A percentile compares a stretch with the other conserved stretches of the same genome.
phyloP scores from a whole-genome alignment of 192 early-diverging fungal species.

The Coemansia sp. region DNA sequence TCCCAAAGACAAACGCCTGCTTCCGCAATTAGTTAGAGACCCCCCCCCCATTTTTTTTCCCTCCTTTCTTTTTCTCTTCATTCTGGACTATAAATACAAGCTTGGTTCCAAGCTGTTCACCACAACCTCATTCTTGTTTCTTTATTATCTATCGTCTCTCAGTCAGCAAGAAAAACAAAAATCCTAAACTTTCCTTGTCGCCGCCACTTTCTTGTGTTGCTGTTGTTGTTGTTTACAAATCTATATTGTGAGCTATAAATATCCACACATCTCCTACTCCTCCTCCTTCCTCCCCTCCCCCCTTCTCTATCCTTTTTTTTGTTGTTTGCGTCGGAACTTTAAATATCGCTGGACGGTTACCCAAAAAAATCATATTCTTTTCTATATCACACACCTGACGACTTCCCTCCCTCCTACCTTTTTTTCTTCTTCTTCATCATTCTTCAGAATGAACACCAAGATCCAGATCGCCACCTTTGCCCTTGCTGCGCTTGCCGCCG shows the following conservation, averaged over 20 bases:
- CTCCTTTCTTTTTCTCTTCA: too few relatives aligned
- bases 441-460: conserved; percentile 43
- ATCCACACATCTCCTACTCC: background rate
- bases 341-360: conserved; percentile 36
- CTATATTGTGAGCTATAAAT: conserved; percentile 2
- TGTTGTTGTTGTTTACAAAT: conserved; percentile 8
- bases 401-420: background rate
- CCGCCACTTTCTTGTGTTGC: background rate
- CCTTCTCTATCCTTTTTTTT: background rate
- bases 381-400: background rate
- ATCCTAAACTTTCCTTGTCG: too few relatives aligned
- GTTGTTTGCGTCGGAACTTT: conserved; percentile 15
- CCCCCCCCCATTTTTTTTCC: too few relatives aligned
- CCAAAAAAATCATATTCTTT: background rate
- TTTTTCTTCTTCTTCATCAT: background rate
- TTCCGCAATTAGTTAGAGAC: too few relatives aligned
- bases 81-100: too few relatives aligned
- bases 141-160: too few relatives aligned
- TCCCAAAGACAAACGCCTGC: too few relatives aligned
- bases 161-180: too few relatives aligned
- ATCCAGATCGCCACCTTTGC: conserved; percentile 54
- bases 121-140: too few relatives aligned
- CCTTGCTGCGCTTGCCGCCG: conserved; percentile 40
- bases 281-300: background rate
- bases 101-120: too few relatives aligned